phyloP scores from a whole-genome alignment of 768 basidiomycete species.

The Termitomyces eurrhizus region DNA sequence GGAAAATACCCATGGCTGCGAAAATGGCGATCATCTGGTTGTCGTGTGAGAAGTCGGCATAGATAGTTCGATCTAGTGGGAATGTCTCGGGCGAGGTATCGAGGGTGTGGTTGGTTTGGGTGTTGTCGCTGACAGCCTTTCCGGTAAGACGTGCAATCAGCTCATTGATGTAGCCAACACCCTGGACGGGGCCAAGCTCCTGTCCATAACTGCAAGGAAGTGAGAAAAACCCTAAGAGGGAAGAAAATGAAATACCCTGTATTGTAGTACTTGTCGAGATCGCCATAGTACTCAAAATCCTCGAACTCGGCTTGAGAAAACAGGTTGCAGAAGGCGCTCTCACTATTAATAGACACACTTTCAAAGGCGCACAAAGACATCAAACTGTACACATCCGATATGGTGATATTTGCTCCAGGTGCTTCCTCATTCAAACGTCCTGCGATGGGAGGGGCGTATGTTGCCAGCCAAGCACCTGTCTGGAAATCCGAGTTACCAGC shows the following conservation, averaged over 20 bases:
- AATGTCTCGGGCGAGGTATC: conserved; percentile 62
- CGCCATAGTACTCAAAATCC: conserved; percentile 64
- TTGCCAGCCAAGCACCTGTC: conserved; percentile 49
- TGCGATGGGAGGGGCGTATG: conserved; percentile 53
- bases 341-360: conserved; percentile 45
- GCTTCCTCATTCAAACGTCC: conserved; percentile 56
- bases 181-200: conserved; percentile 68
- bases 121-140: conserved; percentile 58
- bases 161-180: conserved; percentile 87
- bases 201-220: conserved; percentile 57
- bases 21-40: conserved; percentile 82
- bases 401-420: conserved; percentile 56
- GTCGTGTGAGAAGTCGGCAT: conserved; percentile 84
- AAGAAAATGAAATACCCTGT: conserved; percentile 49
- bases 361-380: conserved; percentile 82
- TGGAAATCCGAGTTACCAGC: conserved; percentile 41
- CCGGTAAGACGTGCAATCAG: conserved; percentile 77
- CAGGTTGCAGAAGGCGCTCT: conserved; percentile 70
- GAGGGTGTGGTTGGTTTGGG: conserved; percentile 75
- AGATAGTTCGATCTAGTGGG: conserved; percentile 61
- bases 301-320: conserved; percentile 63
- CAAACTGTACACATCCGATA: conserved; percentile 52
- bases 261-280: conserved; percentile 75
- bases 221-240: background rate
- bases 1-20: conserved; percentile 54